Conservation (phyloP, 257 asterid species). For the Mitragyna speciosa region DNA sequence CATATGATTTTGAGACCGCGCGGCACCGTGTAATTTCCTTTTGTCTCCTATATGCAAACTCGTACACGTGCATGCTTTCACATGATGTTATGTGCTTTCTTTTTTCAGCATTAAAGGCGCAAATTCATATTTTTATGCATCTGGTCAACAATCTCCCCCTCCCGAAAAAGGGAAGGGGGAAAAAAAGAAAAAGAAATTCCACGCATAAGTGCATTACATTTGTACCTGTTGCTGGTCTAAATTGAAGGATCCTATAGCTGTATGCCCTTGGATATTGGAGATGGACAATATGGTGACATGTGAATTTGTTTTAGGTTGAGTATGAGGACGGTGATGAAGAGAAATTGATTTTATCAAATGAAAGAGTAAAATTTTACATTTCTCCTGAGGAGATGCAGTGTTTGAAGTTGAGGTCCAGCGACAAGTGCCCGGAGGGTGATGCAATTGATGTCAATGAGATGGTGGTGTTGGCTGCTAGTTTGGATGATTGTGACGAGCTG, state of each 20-base stretch:
- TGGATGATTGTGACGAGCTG: constrained; percentile 72
- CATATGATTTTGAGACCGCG: constrained; percentile 53
- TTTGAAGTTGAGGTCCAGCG: constrained; percentile 54
- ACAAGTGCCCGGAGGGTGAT: constrained; percentile 57
- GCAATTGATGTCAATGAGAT: constrained; percentile 76
- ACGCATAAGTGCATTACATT: neutral
- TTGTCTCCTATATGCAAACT: neutral
- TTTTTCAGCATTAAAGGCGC: neutral
- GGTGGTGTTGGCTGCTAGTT: constrained; percentile 83
- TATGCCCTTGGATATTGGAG: neutral
- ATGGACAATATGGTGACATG: constrained; percentile 10
- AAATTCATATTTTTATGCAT: neutral
- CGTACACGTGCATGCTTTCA: neutral
- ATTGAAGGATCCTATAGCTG: neutral
- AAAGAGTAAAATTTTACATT: constrained; percentile 67
- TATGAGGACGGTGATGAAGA: constrained; percentile 91
- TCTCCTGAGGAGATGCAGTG: constrained; percentile 61
- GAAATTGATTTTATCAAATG: constrained; percentile 54
- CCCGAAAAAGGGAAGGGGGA: neutral
- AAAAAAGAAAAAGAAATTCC: neutral
- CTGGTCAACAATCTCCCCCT: neutral
- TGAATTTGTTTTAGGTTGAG: constrained; percentile 61
- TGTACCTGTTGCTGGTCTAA: neutral
- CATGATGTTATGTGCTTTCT: neutral
- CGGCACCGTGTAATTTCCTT: constrained; percentile 68